Evolutionary conservation across 345 rosid species (phyloP).

Genomic region (Anastatica hierochuntica): DNA sequence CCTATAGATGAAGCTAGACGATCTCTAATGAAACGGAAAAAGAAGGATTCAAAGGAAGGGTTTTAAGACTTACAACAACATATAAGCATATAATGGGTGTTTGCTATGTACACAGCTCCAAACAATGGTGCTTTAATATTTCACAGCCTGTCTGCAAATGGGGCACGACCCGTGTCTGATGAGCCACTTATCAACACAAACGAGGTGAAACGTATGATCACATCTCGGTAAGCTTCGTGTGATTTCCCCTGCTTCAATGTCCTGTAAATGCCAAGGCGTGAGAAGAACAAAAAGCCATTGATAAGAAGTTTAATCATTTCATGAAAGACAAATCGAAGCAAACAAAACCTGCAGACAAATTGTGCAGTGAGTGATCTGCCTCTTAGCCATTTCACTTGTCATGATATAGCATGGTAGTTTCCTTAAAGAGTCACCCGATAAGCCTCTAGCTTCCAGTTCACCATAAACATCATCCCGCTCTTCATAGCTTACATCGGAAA

Average conservation of each 20-base stretch:
- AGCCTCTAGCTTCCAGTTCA: slow-evolving; percentile 40
- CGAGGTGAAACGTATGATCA: slow-evolving; percentile 60
- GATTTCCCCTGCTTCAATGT: slow-evolving; percentile 48
- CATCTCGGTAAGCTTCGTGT: slow-evolving; percentile 60
- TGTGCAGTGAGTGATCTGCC: slow-evolving; percentile 42
- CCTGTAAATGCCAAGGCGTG: slow-evolving; percentile 31
- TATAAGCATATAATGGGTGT: neutral
- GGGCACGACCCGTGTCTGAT: slow-evolving; percentile 65
- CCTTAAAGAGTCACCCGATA: slow-evolving; percentile 49
- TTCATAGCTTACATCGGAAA: slow-evolving; percentile 34
- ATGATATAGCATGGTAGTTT: slow-evolving; percentile 57
- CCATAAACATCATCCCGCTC: slow-evolving; percentile 34
- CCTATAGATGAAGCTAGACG: too few relatives aligned
- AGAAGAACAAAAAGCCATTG: neutral
- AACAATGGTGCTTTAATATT: slow-evolving; percentile 9
- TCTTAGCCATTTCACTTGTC: slow-evolving; percentile 38
- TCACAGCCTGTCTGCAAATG: slow-evolving; percentile 54
- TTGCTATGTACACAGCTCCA: slow-evolving; percentile 16
- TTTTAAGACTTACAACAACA: slow-evolving; percentile 10
- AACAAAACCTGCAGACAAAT: slow-evolving; percentile 63
- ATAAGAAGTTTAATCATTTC: neutral
- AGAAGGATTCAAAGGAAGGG: neutral
- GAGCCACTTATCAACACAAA: slow-evolving; percentile 85
- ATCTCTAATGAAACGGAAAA: too few relatives aligned
- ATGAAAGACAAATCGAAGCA: too few relatives aligned